These are phyloP conservation scores for Carex parvula DNA, from an alignment of 176 grass and related monocot species.

Conservation along the genomic window DNA sequence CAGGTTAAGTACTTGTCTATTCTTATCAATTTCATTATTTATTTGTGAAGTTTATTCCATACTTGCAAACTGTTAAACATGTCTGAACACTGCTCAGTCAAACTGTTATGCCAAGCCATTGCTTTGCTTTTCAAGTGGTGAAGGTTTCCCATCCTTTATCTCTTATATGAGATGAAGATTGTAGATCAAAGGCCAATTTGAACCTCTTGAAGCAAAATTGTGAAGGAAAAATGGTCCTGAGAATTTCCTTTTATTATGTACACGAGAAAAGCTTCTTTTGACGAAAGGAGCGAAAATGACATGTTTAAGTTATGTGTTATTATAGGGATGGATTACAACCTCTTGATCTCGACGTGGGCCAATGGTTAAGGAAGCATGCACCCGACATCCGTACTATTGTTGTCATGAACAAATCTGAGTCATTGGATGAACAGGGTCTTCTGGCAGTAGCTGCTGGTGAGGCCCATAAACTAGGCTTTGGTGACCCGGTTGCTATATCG, in stretches of 20 bases:
- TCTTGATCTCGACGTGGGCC: constrained; percentile 79
- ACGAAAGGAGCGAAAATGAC: background rate
- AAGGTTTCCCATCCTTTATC: background rate
- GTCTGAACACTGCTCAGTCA: background rate
- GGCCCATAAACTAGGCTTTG: constrained; percentile 89
- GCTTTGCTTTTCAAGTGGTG: background rate
- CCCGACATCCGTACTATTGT: constrained; percentile 67
- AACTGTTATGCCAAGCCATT: background rate
- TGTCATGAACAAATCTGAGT: constrained; percentile 90
- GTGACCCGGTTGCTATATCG: constrained; percentile 97
- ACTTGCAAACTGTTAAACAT: background rate
- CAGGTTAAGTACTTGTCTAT: constrained; percentile 48
- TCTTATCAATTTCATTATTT: background rate
- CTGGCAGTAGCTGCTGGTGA: constrained; percentile 71
- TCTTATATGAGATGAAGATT: background rate
- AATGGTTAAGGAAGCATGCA: constrained; percentile 81
- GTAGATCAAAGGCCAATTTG: background rate
- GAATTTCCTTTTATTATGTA: background rate
- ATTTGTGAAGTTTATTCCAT: background rate
- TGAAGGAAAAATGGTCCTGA: background rate
- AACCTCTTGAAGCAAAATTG: background rate
- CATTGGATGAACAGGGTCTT: constrained; percentile 76
- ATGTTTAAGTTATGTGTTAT: constrained; percentile 17
- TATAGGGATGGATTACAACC: constrained; percentile 87
- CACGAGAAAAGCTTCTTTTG: background rate